These are phyloP conservation scores for Aspergillus taichungensis DNA, from an alignment of 495 filamentous ascomycete genomes.

Conservation along the genomic window DNA sequence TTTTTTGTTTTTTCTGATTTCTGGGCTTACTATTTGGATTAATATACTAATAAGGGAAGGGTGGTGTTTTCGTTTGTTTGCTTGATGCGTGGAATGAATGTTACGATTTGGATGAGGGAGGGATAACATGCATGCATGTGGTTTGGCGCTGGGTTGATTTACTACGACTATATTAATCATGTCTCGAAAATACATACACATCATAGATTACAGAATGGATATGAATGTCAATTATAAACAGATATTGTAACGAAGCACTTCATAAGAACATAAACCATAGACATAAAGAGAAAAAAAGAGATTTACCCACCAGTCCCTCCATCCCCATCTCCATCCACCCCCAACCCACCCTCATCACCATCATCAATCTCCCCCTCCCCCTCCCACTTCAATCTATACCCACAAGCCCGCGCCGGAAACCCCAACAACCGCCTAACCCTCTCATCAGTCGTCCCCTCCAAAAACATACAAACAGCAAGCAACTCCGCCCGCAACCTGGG, in stretches of 20 bases:
- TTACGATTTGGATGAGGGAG: too few relatives aligned
- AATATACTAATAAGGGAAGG: not conserved
- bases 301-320: too few relatives aligned
- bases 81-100: not conserved
- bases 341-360: not conserved
- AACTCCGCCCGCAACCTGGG: constrained; percentile 32
- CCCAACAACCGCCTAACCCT: constrained; percentile 17
- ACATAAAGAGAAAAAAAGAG: too few relatives aligned
- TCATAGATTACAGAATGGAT: too few relatives aligned
- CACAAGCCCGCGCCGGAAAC: constrained; percentile 64
- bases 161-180: too few relatives aligned
- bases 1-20: not conserved
- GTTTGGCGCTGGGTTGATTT: too few relatives aligned
- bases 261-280: too few relatives aligned
- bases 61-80: not conserved
- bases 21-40: not conserved
- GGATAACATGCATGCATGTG: too few relatives aligned
- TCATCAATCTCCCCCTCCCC: constrained; percentile 35
- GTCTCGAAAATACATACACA: too few relatives aligned
- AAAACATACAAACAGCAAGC: constrained; percentile 36
- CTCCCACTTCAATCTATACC: constrained; percentile 75
- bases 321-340: not conserved
- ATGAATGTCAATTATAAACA: too few relatives aligned
- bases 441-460: constrained; percentile 24
- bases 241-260: too few relatives aligned